Base-by-base conservation (phyloP, 2,329 filamentous ascomycete species). In the Phialocephala subalpina region DNA sequence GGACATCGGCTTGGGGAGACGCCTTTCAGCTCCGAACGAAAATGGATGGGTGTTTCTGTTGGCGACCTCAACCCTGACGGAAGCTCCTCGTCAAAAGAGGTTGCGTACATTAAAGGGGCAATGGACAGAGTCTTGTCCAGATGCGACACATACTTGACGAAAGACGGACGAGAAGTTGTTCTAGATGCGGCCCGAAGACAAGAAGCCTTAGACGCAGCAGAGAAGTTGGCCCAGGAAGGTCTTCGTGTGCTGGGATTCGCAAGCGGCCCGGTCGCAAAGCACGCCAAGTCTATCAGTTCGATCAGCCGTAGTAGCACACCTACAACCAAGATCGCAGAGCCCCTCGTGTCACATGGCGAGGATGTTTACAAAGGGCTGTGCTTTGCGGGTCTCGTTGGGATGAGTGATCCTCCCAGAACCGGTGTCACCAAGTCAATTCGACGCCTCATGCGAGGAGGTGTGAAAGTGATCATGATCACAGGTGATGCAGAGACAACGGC, bases 401-500 rank as follows among this genome's bases (percentile, higher is more conserved):
- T 99, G 95, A 97, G 93, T 72, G 96, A 99, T 77, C 96, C 96
- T 4, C 96, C 96, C 2, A 86, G 96, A 58, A 93, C 94, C 70
- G 94, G 94, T 52, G 96, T 99, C 9, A 92, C 93, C 71, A 90
- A 91, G 69, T 94, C 95, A 6, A 97, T 99, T 72, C 87, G 93
- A 72, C 90, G 92, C 68, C 82, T 99, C 63, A 95, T 98, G 90
- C 89, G 93, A 58, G 96, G 96, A 62, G 95, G 95, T 45, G 96
- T 99, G 69, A 96, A 94, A 78, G 93, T 99, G 57, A 97, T 99
- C 73, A 99, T 99, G 96, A 98, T 99, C 72, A 99, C 96, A 11
- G 96, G 96, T 65, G 96, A 99, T 78, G 93, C 96, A 18, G 94
- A 98, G 77, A 93, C 93, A 1, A 99, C 96, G 2, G 96, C 96